These are phyloP conservation scores for Mortierella sp. DNA, from an alignment of 371 early-diverging fungal species.

Conservation along the genomic window DNA sequence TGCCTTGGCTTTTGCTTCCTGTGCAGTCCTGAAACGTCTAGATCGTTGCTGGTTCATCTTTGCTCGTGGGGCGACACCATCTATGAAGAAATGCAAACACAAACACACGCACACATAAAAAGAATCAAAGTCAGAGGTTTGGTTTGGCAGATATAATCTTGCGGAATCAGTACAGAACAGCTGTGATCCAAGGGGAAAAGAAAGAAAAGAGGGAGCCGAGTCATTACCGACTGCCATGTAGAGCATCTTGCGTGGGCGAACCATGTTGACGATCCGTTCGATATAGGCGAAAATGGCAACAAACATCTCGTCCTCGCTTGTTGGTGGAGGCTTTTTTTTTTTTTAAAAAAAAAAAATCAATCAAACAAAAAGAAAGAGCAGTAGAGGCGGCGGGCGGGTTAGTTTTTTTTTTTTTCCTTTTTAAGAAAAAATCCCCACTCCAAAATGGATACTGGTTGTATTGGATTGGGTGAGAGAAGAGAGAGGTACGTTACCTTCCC, in stretches of 20 bases:
- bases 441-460: constrained; percentile 10
- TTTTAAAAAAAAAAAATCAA: neutral
- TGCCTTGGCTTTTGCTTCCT: constrained; percentile 81
- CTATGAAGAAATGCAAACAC: constrained; percentile 59
- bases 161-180: too few species aligned
- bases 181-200: too few species aligned
- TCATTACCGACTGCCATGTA: constrained; percentile 94
- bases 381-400: neutral
- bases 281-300: constrained; percentile 94
- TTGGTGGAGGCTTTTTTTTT: constrained; percentile 79
- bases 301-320: constrained; percentile 95
- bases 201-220: too few species aligned
- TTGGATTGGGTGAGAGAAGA: too few species aligned
- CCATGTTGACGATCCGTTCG: constrained; percentile 92
- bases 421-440: too few species aligned
- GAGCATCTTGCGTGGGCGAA: constrained; percentile 93
- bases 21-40: constrained; percentile 96
- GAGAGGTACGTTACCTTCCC: too few species aligned
- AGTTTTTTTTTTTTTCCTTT: constrained; percentile 10
- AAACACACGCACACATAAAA: neutral
- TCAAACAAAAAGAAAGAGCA: constrained; percentile 2
- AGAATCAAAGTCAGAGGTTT: neutral
- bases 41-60: constrained; percentile 99
- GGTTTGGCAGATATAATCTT: too few species aligned
- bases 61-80: constrained; percentile 99